Base-by-base conservation (phyloP, 2,329 filamentous ascomycete genomes). In the Calonectria fujianensis region DNA sequence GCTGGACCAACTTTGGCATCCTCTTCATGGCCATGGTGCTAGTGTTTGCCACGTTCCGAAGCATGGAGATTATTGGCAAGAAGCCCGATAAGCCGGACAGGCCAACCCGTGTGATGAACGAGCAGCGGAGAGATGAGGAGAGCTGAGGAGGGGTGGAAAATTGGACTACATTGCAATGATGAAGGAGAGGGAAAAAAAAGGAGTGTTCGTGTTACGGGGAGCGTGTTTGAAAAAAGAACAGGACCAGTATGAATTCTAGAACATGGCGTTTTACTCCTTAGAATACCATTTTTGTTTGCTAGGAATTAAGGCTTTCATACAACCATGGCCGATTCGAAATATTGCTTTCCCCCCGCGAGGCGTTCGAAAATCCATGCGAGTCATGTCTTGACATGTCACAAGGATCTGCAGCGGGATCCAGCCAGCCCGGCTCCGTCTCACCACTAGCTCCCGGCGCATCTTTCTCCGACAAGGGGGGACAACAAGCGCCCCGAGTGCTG, bases 1-100 rank as follows among this genome's bases (percentile, higher is more conserved):
- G 85, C 37, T 91, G 89, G 88, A 87, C 89, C 78, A 89, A 90
- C 78, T 89, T 90, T 77, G 88, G 82, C 2, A 83, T 91, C 14
- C 87, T 86, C 0, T 61, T 89, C 3, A 76, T 82, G 24, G 87
- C 88, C 0, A 78, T 90, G 31, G 57, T 79, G 1, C 82, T 91
- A 10, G 88, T 91, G 0, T 77, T 86, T 11, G 77, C 88, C 3
- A 86, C 87, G 0, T 91, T 92, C 74, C 85, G 89, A 13, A 87
- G 88, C 10, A 87, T 89, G 41, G 90, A 90, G 5, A 87, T 91
- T 61, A 86, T 91, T 8, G 90, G 90, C 14, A 88, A 86, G 81
- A 80, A 79, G 13, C 76, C 76, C 10, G 66, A 74, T 37, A 75
- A 51, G 14, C 76, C 77, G 8, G 74, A 74, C 31, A 57, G 74